Evolutionary conservation across 2,329 filamentous ascomycete species (phyloP).

Genomic region (Colletotrichum eremochloae): DNA sequence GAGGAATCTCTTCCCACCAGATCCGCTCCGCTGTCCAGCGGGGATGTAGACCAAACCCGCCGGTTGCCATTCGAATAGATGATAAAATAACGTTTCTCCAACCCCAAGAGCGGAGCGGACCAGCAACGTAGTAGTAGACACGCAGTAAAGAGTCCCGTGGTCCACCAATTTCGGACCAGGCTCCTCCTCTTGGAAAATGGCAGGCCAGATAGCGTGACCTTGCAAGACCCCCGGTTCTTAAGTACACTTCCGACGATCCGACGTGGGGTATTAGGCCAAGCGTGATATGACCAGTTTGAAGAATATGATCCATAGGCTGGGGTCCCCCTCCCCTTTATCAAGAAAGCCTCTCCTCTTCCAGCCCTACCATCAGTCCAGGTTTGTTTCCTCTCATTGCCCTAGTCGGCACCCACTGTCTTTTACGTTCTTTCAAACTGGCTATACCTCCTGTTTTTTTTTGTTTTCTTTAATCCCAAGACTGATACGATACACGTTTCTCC

Average conservation of each 20-base stretch:
- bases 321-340: neutral
- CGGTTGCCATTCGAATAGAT: conserved; percentile 12
- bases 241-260: neutral
- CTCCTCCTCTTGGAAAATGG: neutral
- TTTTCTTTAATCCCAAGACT: neutral
- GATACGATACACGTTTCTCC: no score
- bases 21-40: neutral
- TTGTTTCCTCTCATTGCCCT: conserved; percentile 2
- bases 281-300: neutral
- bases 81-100: neutral
- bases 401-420: conserved; percentile 7
- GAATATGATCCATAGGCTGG: neutral
- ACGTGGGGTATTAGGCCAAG: neutral
- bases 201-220: neutral
- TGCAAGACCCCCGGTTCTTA: neutral
- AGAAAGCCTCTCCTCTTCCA: neutral
- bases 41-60: neutral
- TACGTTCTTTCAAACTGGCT: no score
- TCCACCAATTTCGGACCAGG: neutral
- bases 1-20: neutral
- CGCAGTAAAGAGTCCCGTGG: neutral
- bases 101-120: conserved; percentile 18
- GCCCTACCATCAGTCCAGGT: neutral
- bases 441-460: neutral
- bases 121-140: neutral